Conservation (phyloP, 2,329 filamentous ascomycete species). For the Diplocarpon rosae region DNA sequence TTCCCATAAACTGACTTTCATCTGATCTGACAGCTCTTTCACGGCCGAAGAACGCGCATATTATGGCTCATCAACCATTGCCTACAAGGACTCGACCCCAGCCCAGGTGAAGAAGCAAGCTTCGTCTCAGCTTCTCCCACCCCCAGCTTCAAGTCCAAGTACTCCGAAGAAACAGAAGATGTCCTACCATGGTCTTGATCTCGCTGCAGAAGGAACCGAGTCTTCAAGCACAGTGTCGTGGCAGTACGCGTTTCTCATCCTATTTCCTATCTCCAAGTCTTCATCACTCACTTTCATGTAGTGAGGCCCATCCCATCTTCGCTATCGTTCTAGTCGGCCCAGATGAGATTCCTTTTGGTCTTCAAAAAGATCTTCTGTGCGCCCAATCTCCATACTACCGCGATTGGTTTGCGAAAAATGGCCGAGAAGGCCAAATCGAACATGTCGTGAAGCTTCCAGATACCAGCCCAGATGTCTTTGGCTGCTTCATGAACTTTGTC, state of each 20-base stretch:
- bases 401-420: conserved; percentile 15
- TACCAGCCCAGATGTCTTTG: conserved; percentile 19
- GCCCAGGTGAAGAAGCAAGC: not conserved
- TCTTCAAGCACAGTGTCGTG: conserved; percentile 19
- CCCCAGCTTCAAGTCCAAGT: not conserved
- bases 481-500: conserved; percentile 24
- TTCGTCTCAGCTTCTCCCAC: not conserved
- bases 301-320: conserved; percentile 23
- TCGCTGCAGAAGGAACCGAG: conserved; percentile 16
- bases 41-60: conserved; percentile 3
- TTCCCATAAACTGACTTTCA: not conserved
- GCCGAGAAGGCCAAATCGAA: conserved; percentile 14
- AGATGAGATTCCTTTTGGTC: conserved; percentile 23
- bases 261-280: not conserved
- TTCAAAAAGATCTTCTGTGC: conserved; percentile 24
- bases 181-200: conserved; percentile 17
- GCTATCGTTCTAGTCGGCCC: conserved; percentile 23
- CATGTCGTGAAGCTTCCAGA: conserved; percentile 21
- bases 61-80: conserved; percentile 3
- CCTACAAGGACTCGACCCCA: conserved; percentile 3
- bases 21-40: not conserved
- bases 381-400: conserved; percentile 24
- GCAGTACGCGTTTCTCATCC: conserved; percentile 17
- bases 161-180: conserved; percentile 4
- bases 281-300: conserved; percentile 5